These are phyloP conservation scores for Laguncularia racemosa DNA, from an alignment of 345 rosid genomes.

Conservation along the genomic window DNA sequence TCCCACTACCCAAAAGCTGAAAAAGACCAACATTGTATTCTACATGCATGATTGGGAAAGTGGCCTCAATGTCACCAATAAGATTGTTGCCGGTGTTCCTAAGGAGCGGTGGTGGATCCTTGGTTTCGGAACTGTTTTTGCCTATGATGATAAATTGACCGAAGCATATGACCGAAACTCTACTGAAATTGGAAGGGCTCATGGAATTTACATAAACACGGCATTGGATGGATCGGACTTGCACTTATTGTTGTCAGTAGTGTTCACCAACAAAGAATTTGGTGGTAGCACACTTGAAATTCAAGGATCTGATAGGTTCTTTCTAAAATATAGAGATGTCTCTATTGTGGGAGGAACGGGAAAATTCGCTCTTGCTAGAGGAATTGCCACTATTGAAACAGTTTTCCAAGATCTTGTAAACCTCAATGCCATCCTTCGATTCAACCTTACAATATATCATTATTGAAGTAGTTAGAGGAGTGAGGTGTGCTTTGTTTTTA, in stretches of 20 bases:
- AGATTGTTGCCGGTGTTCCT: constrained; percentile 4
- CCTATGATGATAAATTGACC: constrained; percentile 6
- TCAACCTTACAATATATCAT: neutral
- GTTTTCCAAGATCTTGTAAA: neutral
- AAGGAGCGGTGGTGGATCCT: constrained; percentile 8
- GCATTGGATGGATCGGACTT: constrained; percentile 9
- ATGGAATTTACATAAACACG: neutral
- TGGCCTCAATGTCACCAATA: constrained; percentile 5
- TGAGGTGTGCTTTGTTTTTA: neutral
- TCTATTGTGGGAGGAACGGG: constrained; percentile 9
- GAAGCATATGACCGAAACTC: constrained; percentile 3
- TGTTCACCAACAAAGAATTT: constrained; percentile 13
- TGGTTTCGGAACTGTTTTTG: constrained; percentile 7
- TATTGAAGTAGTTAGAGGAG: no score
- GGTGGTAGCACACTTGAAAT: constrained; percentile 15
- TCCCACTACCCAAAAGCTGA: neutral
- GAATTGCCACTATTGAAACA: constrained; percentile 8
- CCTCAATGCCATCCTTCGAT: neutral
- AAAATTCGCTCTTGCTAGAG: constrained; percentile 10
- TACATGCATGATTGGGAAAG: constrained; percentile 8
- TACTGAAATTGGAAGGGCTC: constrained; percentile 3
- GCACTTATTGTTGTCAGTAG: constrained; percentile 1
- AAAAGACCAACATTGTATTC: constrained; percentile 7
- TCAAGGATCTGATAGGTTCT: constrained; percentile 5
- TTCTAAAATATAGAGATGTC: constrained; percentile 7